These are phyloP conservation scores for Rhodosporidiobolus sp. DNA, from an alignment of 768 basidiomycete species.

Conservation along the genomic window DNA sequence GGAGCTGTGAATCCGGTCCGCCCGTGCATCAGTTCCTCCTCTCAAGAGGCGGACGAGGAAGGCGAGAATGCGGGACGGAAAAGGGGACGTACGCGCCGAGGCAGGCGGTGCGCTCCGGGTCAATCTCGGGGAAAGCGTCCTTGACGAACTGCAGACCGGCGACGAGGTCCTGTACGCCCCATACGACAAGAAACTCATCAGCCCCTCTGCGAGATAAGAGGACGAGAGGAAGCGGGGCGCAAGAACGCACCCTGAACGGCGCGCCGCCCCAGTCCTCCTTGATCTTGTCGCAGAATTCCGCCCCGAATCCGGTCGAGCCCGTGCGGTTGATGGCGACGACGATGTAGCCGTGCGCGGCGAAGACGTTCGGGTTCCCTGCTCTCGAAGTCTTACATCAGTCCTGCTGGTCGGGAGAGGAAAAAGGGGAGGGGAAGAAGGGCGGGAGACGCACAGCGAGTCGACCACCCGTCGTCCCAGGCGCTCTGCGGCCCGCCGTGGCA, in stretches of 20 bases:
- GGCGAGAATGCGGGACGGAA: neutral
- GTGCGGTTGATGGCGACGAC: conserved; percentile 86
- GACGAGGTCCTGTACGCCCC: conserved; percentile 48
- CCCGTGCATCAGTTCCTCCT: conserved; percentile 47
- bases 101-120: conserved; percentile 49
- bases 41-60: neutral
- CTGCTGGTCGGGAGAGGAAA: neutral
- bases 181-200: conserved; percentile 57
- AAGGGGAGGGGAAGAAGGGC: neutral
- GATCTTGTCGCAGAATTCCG: conserved; percentile 48
- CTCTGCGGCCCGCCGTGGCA: conserved; percentile 52
- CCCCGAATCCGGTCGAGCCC: conserved; percentile 67
- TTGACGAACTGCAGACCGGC: conserved; percentile 49
- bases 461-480: conserved; percentile 90
- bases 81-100: conserved; percentile 55
- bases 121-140: conserved; percentile 48
- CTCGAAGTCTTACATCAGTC: too few species aligned
- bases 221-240: neutral
- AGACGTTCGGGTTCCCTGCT: conserved; percentile 80
- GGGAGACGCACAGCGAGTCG: conserved; percentile 53
- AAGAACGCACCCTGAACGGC: conserved; percentile 39
- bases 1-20: conserved; percentile 48
- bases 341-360: conserved; percentile 84
- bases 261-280: conserved; percentile 50
- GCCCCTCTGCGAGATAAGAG: neutral